Base-by-base conservation (phyloP, 441 rosid genomes). In the Melastoma candidum region DNA sequence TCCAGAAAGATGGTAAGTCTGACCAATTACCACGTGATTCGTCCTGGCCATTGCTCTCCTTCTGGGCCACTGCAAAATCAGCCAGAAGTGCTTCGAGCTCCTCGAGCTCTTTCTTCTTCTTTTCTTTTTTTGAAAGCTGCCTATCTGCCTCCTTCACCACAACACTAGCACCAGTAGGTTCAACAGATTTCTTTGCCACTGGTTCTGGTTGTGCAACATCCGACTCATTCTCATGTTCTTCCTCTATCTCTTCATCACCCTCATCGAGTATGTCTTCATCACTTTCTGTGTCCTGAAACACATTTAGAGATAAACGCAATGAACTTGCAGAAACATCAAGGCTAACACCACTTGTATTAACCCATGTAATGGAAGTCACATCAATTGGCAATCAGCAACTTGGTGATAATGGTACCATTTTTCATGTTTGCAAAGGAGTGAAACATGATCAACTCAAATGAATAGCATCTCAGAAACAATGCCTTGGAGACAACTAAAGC, bases 261-360 rank as follows among this genome's bases (percentile, higher is more conserved):
- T 83, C 90, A 61, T 85, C 84, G 54, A 85, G 73, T 65, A 72
- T 72, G 44, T 85, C 90, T 63, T 81, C 95, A 59, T 89, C 97
- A 49, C 88, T 89, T 62, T 82, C 94, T 68, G 80, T 77, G 51
- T 80, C 96, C 97, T 90, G 78, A 3, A 61, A 61, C 51, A 58
- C 12, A 68, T 63, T 53, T 12, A 62, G 8, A 36, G 46, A 13
- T 43, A 10, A 29, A 53, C 41, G 1, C 9, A 29, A 13, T 47
- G 3, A 46, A 12, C 25, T 41, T 39, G 7, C 12, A 26, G 32
- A 12, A 25, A 47, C 12, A 27, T 13, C 14, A 26, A 17, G 36
- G 4, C 22, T 45, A 9, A 24, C 58, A 53, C 27, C 29, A 10
- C n/a, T 24, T 44, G 32, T 14, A 32, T 32, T 8, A 4, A 32